A percentile compares a stretch with the other conserved stretches of the same genome.
Conservation (phyloP, 805 yeast species). For the Starmerella gropengiesseri region DNA sequence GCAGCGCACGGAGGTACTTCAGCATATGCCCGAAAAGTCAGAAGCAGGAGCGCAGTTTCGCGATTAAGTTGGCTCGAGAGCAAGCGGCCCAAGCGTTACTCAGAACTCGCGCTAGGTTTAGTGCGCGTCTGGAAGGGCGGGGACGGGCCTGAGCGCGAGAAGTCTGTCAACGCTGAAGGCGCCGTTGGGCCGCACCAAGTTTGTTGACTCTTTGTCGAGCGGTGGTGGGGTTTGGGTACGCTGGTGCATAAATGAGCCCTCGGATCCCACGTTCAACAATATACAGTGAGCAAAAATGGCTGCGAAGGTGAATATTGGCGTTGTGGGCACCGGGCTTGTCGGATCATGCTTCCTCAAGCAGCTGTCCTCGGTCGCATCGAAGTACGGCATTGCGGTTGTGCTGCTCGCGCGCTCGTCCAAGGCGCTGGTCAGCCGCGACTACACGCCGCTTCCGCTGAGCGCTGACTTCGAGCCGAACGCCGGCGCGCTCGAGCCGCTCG, state of each 20-base stretch:
- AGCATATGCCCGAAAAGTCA: conserved; percentile 6
- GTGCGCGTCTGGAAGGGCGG: no score
- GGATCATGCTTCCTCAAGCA: conserved; percentile 87
- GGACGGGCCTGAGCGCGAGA: no score
- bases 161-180: background rate
- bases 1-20: conserved; percentile 12
- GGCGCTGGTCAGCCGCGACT: conserved; percentile 59
- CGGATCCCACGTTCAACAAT: background rate
- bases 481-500: conserved; percentile 44
- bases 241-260: no score
- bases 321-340: conserved; percentile 87
- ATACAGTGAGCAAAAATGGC: background rate
- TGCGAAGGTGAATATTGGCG: conserved; percentile 43
- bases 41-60: no score
- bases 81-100: no score
- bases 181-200: background rate
- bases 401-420: conserved; percentile 65
- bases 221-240: background rate
- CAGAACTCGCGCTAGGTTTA: no score
- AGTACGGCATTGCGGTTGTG: conserved; percentile 62
- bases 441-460: conserved; percentile 52
- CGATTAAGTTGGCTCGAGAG: no score
- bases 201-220: background rate
- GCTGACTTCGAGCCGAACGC: conserved; percentile 45
- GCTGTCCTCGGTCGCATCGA: conserved; percentile 39